phyloP scores from a whole-genome alignment of 1,284 basidiomycete species.

The Ganoderma lingzhi region DNA sequence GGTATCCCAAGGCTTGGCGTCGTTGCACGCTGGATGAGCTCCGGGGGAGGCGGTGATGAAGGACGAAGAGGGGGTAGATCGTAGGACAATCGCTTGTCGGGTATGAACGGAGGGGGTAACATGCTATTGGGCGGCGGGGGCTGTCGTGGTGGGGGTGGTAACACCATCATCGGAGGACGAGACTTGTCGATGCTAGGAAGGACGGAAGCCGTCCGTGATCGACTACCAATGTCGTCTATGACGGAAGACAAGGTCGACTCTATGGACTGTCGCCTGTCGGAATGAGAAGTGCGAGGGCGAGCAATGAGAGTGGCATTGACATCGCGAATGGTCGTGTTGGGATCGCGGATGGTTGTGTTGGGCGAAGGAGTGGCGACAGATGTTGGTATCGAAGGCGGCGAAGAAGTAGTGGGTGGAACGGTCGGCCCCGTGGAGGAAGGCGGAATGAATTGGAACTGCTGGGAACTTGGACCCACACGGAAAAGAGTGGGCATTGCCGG shows the following conservation, averaged over 20 bases:
- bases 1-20: slow-evolving; percentile 82
- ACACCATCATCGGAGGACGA: slow-evolving; percentile 83
- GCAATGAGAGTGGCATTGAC: slow-evolving; percentile 53
- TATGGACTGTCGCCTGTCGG: slow-evolving; percentile 58
- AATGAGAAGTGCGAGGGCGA: slow-evolving; percentile 49
- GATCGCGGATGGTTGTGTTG: slow-evolving; percentile 52
- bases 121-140: slow-evolving; percentile 81
- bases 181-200: slow-evolving; percentile 75
- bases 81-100: slow-evolving; percentile 66
- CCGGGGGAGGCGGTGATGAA: slow-evolving; percentile 88
- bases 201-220: slow-evolving; percentile 66
- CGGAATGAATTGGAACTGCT: slow-evolving; percentile 82
- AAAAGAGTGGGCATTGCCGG: slow-evolving; percentile 36
- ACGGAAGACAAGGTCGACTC: slow-evolving; percentile 70
- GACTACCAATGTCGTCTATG: slow-evolving; percentile 50
- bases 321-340: slow-evolving; percentile 56
- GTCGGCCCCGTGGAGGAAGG: slow-evolving; percentile 49
- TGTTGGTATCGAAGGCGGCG: slow-evolving; percentile 31
- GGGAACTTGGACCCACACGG: slow-evolving; percentile 61
- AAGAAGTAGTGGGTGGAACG: slow-evolving; percentile 24
- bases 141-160: slow-evolving; percentile 84
- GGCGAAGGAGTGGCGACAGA: slow-evolving; percentile 47
- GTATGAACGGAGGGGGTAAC: slow-evolving; percentile 79
- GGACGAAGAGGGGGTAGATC: slow-evolving; percentile 81
- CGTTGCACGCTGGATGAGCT: slow-evolving; percentile 87